Percentiles rank a stretch among this genome's conserved stretches.
phyloP scores from a whole-genome alignment of 1,284 basidiomycete species.

The Takashimella koratensis region DNA sequence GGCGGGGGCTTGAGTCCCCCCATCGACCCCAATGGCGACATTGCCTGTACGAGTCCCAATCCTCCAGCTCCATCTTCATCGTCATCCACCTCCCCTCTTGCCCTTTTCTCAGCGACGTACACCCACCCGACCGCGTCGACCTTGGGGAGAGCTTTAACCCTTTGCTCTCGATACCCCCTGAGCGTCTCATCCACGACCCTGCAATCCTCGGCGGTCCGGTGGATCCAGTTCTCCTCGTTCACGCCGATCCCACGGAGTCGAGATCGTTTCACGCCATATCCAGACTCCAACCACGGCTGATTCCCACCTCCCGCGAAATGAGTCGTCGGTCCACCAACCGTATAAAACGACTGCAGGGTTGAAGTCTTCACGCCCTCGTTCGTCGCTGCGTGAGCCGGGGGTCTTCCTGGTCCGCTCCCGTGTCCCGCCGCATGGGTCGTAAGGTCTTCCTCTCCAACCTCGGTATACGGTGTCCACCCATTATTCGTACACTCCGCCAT shows the following conservation, averaged over 20 bases:
- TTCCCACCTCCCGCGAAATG: slow-evolving; percentile 75
- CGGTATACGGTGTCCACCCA: slow-evolving; percentile 69
- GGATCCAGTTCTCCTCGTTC: slow-evolving; percentile 85
- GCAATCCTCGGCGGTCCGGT: slow-evolving; percentile 64
- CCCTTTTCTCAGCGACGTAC: slow-evolving; percentile 22
- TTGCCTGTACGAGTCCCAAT: background rate
- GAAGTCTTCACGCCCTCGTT: slow-evolving; percentile 37
- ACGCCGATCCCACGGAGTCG: slow-evolving; percentile 60
- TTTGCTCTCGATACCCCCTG: slow-evolving; percentile 59
- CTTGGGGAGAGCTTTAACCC: slow-evolving; percentile 52
- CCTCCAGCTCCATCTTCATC: slow-evolving; percentile 12
- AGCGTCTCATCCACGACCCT: slow-evolving; percentile 63
- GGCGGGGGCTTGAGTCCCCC: background rate
- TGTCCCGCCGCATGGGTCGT: slow-evolving; percentile 26
- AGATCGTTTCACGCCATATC: slow-evolving; percentile 59
- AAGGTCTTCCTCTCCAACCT: slow-evolving; percentile 69
- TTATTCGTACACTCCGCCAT: slow-evolving; percentile 65
- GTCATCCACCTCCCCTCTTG: slow-evolving; percentile 1
- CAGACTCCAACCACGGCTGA: slow-evolving; percentile 79
- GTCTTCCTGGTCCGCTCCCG: slow-evolving; percentile 31
- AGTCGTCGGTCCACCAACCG: slow-evolving; percentile 78
- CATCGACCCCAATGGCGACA: background rate
- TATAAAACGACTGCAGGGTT: slow-evolving; percentile 58
- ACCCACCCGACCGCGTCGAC: slow-evolving; percentile 38
- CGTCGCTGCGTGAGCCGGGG: slow-evolving; percentile 14